Evolutionary conservation across 306 rosid species (phyloP), one percentile per base, ranked within the genome.

Genomic region (Begonia masoniana): DNA sequence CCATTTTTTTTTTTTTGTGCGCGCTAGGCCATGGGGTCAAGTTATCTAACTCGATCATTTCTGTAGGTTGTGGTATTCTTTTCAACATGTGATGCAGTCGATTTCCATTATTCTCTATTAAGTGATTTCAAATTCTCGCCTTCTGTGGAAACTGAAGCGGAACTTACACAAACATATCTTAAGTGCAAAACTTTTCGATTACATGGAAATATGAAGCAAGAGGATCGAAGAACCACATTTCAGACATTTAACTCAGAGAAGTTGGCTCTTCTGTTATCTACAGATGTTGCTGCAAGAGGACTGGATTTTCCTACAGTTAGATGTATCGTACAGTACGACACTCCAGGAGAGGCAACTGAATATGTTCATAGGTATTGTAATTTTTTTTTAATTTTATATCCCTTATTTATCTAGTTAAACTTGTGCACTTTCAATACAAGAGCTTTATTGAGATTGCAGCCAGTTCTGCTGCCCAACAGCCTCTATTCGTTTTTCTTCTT

Each of bases 261-360:
- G 62, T 70, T 73, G 12, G 92, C 94, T 54, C 75, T 91, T 68
- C 86, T 91, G 59, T 82, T 86, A 61, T 78, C 88, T 56, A 83
- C 92, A 17, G 97, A 91, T 73, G 80, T 91, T 63, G 71, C 94
- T 73, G 97, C 97, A 52, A 71, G 97, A 74, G 97, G 97, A 21
- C 63, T 91, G 67, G 97, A 91, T 75, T 78, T 91, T 76, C 96
- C 94, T 0, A 79, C 78, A 65, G 94, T 91, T 52, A 74, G 80
- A 68, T 86, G 87, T 63, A 85, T 86, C 47, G 73, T 91, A 71
- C 96, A 91, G 50, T 86, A 91, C 64, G 97, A 91, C 73, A 78
- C 96, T 68, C 97, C 97, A 0, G 96, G 97, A 43, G 97, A 86
- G 64, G 96, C 97, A 58, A 86, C 83, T 9, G 97, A 91, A 82